Base-by-base conservation (phyloP, 495 filamentous ascomycete genomes). In the Pseudomonodictys pantanalensis region DNA sequence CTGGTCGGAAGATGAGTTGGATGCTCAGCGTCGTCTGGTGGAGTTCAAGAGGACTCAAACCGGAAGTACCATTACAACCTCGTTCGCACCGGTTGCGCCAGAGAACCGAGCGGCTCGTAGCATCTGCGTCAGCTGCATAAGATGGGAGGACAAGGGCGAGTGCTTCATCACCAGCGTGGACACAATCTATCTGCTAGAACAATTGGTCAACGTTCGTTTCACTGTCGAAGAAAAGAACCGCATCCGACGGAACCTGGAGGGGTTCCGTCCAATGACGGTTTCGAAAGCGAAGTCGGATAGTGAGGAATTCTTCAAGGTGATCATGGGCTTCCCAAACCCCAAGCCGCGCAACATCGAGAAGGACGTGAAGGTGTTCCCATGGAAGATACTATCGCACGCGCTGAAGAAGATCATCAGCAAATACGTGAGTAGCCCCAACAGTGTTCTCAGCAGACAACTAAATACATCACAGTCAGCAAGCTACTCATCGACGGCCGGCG, bases 341-440 rank as follows among this genome's bases (percentile, higher is more conserved):
- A 97, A 97, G 76, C 95, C 93, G 5, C 80, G 93, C 38, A 96
- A 96, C 66, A 98, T 98, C 64, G 93, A 97, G 78, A 98, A 98
- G 75, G 92, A 96, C 67, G 90, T 98, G 65, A 98, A 98, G 73
- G 93, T 97, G 5, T 98, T 97, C 69, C 85, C 89, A 10, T 98
- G 93, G 95, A 90, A 86, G 68, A 87, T 89, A 46, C 75, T 98
- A 11, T 79, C 78, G 11, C 80, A 82, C 41, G 92, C 93, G 0
- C 75, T 98, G 52, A 93, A 91, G 79, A 98, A 98, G 76, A 96
- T 97, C 68, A 95, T 97, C 71, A 86, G 89, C 60, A 98, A 98
- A 91, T 98, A 97, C 74, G 88, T 89, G 74, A 79, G 87, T 82
- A n/a, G 38, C 29, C 56, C 42, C 9, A 4, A 26, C 20, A 12